Evolutionary conservation across 306 rosid species (phyloP).

Genomic region (Fagus crenata): DNA sequence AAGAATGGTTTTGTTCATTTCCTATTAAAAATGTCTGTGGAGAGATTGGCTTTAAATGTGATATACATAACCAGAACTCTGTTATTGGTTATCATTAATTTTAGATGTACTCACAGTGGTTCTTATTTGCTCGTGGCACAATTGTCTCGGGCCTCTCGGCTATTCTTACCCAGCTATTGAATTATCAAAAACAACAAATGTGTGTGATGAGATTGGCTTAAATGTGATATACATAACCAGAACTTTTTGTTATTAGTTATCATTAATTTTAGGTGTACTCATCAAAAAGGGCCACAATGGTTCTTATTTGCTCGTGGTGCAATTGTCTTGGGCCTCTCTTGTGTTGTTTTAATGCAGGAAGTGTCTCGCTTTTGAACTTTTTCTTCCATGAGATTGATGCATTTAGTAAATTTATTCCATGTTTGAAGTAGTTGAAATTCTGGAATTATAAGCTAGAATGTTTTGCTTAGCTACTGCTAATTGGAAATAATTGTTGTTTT

Average conservation of each 20-base stretch:
- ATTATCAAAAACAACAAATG: no score
- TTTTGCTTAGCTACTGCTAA: background rate
- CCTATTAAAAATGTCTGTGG: background rate
- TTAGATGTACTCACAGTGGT: background rate
- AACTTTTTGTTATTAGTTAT: background rate
- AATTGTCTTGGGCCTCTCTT: background rate
- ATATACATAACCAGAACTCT: background rate
- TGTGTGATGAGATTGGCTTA: background rate
- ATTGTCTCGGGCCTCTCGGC: background rate
- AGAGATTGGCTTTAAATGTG: background rate
- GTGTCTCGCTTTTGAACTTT: background rate
- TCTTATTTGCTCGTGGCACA: background rate
- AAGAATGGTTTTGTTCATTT: background rate
- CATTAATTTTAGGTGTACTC: background rate
- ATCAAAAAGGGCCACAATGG: background rate
- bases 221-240: background rate
- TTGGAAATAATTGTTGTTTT: background rate
- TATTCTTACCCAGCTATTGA: no score
- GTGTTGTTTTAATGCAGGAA: background rate
- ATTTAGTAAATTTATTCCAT: background rate
- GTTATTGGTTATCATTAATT: background rate
- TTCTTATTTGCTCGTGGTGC: background rate
- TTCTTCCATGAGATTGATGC: background rate
- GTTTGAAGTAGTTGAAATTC: background rate
- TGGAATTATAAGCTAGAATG: background rate